Evolutionary conservation across 192 early-diverging fungal genomes (phyloP), one percentile per base, ranked within the genome.

Genomic region (Coemansia sp.): DNA sequence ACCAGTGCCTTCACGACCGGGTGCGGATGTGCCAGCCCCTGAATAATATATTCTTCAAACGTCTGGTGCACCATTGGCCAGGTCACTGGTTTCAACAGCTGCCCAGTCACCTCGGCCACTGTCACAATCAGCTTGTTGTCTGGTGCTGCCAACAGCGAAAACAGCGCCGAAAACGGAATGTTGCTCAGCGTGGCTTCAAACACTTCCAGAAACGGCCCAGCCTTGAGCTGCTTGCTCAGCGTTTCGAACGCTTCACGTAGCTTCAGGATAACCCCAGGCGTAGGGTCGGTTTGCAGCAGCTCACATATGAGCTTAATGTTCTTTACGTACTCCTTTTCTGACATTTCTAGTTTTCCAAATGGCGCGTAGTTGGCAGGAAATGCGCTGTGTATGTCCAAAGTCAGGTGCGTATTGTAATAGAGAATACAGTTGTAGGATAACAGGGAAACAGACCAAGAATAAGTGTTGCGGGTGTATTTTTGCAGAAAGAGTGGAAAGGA

Each of bases 21-120:
- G 50, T 82, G 70, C 28, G 74, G 74, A 38, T 76, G 74, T 26
- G 64, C 71, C 46, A 82, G 59, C 17, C 80, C 80, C 51, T 76
- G 72, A 28, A 77, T 64, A 23, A 82, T 74, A 51, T 82, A 77
- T 58, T 82, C 80, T 31, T 77, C 74, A 21, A 77, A 77, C 25
- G 70, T 76, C 60, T 76, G 67, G 55, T 82, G 70, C 40, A 81
- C 66, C 70, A 75, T 75, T 6, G 69, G 14, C 72, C 73, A 81
- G 8, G 65, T 71, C 49, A 77, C 66, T 14, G 80, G 80, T 56
- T 61, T 68, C 38, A 82, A 62, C 58, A 82, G 68, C 50, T 63
- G 74, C 12, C 57, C 62, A 0, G 71, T 71, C 22, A 77, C 67
- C 31, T 68, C 68, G 25, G 71, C 67, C 28, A 77, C 74, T 2